Base-by-base conservation (phyloP, 805 yeast species). In the Komagataella ulmi region DNA sequence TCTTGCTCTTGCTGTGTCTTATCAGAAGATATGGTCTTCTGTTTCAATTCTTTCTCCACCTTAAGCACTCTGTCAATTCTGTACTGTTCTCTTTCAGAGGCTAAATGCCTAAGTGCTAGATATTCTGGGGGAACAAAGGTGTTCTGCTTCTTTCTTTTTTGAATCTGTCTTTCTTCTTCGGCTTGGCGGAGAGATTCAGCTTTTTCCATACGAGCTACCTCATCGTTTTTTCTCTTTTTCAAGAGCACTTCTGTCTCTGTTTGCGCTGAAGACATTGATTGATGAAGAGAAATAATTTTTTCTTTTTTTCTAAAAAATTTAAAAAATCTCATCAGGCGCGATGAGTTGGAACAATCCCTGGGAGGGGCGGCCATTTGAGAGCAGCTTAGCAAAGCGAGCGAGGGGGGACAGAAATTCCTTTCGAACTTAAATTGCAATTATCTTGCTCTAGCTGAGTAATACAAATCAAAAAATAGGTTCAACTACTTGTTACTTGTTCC, bases 181-280 rank as follows among this genome's bases (percentile, higher is more conserved):
- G 75, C 79, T 59, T 71, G 67, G 55, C 73, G 73, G 14, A 82
- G 81, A 52, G 74, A 74, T 56, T 82, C 85, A 65, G 84, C 91
- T 61, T 83, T 85, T 64, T 82, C 86, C 51, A 85, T 59, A 64
- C 89, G 76, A 57, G 81, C 71, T 65, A 84, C 73, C 64, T 85
- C 91, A 54, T 83, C 85, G 62, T 83, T 78, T 71, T 85, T 86
- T 69, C 95, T 80, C 71, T 85, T 86, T 62, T 81, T 80, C 55
- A 86, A 74, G 58, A 86, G 77, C 52, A 86, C 74, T 65, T 86
- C 93, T 44, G 93, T 30, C 40, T 30, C 40, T 30, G 40, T 10
- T 30, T 30, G 40, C 14, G 40, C 8, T 10, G 40, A 30, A 30
- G 40, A 30, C 40, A 30, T 30, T 10, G 40, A 30, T 30, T 30